phyloP scores from a whole-genome alignment of 176 grass and related monocot species.

The Chrysopogon serrulatus region DNA sequence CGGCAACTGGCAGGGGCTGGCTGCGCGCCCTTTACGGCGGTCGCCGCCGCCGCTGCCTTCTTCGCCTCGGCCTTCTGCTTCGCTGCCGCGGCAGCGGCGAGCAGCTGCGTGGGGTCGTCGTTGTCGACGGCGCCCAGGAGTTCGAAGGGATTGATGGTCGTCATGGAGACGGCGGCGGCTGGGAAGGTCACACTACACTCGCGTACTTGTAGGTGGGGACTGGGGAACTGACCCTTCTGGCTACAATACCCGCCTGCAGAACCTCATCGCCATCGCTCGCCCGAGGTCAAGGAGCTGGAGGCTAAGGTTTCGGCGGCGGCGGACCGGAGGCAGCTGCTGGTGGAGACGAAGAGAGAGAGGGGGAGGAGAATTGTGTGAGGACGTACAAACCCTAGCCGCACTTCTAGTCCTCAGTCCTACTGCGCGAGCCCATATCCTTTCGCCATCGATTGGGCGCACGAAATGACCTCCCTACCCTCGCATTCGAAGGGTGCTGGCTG shows the following conservation, averaged over 20 bases:
- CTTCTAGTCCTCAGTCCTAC: background rate
- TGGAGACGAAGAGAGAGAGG: slow-evolving; percentile 4
- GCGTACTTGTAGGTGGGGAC: slow-evolving; percentile 10
- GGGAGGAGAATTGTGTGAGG: background rate
- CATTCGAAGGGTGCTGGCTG: rapidly evolving
- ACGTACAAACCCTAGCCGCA: slow-evolving; percentile 81
- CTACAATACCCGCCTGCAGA: slow-evolving; percentile 24
- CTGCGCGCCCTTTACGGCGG: slow-evolving; percentile 36
- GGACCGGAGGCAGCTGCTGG: background rate
- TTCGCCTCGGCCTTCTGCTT: slow-evolving; percentile 60
- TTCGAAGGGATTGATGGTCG: slow-evolving; percentile 74
- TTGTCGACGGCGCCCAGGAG: slow-evolving; percentile 71
- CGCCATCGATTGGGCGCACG: background rate
- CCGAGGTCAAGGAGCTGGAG: background rate
- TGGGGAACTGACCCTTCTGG: slow-evolving; percentile 32
- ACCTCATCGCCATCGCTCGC: slow-evolving; percentile 39
- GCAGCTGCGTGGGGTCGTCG: slow-evolving; percentile 71
- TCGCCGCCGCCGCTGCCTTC: slow-evolving; percentile 34
- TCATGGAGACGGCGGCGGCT: slow-evolving; percentile 36
- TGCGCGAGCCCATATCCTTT: slow-evolving; percentile 27
- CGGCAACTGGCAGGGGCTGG: slow-evolving; percentile 42
- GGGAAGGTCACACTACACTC: slow-evolving; percentile 11
- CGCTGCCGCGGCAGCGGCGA: slow-evolving; percentile 40
- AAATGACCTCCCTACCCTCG: slow-evolving; percentile 16
- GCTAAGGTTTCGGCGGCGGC: slow-evolving; percentile 6